Percentiles rank a stretch among this genome's conserved stretches.
Conservation (phyloP, 106 monocot species). For the Agapanthus africanus region DNA sequence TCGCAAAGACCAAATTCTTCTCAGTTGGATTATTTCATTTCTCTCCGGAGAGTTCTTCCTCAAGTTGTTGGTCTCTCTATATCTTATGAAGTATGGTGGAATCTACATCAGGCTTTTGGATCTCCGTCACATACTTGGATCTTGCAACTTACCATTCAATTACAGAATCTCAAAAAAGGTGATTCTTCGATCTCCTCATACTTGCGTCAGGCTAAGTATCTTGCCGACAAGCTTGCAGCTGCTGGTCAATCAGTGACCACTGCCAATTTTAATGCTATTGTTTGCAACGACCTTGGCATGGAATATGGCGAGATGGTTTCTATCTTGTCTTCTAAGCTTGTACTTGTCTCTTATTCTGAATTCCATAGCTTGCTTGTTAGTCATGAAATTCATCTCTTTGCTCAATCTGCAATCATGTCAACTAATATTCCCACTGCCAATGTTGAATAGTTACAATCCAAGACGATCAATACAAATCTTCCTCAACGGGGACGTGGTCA, state of each 20-base stretch:
- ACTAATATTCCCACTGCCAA: background rate
- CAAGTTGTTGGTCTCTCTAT: background rate
- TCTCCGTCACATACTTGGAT: background rate
- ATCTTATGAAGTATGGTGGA: background rate
- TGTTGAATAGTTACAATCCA: background rate
- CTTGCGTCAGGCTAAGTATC: constrained; percentile 1
- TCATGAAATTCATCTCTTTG: background rate
- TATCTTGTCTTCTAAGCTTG: background rate
- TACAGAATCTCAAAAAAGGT: background rate
- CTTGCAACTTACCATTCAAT: background rate
- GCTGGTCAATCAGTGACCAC: background rate
- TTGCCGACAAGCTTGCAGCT: constrained; percentile 7
- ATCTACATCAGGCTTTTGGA: background rate
- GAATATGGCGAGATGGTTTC: background rate
- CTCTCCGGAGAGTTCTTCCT: background rate
- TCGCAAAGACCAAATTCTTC: background rate
- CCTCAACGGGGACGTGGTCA: background rate
- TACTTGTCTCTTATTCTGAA: background rate
- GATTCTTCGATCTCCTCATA: background rate
- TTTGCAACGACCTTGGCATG: background rate
- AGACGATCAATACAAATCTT: background rate
- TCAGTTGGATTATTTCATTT: constrained; percentile 2
- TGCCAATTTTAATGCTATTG: background rate
- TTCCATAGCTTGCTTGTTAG: background rate
- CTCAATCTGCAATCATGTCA: background rate